Evolutionary conservation across 768 basidiomycete genomes (phyloP).

Genomic region (Pisolithus tinctorius): DNA sequence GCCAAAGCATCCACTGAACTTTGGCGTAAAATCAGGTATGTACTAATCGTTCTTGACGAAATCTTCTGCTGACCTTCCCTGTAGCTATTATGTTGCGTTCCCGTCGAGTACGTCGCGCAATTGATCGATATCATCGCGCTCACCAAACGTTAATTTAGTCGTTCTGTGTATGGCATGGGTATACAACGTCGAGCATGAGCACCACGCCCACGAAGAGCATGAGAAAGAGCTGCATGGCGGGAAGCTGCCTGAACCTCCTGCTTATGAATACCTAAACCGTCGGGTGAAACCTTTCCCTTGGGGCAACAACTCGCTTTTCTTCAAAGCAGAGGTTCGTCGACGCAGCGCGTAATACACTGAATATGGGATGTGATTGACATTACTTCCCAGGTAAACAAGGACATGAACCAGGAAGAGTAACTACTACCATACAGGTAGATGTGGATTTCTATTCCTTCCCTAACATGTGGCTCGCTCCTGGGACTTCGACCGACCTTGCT

Average conservation of each 20-base stretch:
- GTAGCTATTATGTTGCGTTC: constrained; percentile 66
- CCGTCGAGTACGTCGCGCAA: constrained; percentile 56
- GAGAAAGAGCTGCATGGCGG: constrained; percentile 68
- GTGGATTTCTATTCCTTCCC: constrained; percentile 5
- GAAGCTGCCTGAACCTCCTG: constrained; percentile 59
- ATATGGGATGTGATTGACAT: constrained; percentile 2
- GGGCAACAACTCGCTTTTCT: constrained; percentile 81
- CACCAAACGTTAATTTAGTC: constrained; percentile 8
- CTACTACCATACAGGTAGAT: not conserved
- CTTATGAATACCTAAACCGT: constrained; percentile 74
- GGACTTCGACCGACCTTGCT: too few relatives aligned
- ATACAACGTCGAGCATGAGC: constrained; percentile 51
- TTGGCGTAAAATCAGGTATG: constrained; percentile 84
- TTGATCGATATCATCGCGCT: constrained; percentile 9
- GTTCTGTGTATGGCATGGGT: constrained; percentile 36
- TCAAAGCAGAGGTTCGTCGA: constrained; percentile 55
- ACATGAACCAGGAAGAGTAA: constrained; percentile 36
- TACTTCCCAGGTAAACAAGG: constrained; percentile 52
- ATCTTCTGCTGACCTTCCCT: constrained; percentile 4
- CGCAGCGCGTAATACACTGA: not conserved
- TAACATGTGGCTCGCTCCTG: constrained; percentile 33
- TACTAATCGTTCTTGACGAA: not conserved
- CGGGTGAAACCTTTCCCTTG: constrained; percentile 79
- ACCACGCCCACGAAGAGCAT: constrained; percentile 65
- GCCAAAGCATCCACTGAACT: constrained; percentile 63